These are phyloP conservation scores for Phytopythium helicoides DNA, from an alignment of 352 stramenopile species.

Conservation along the genomic window DNA sequence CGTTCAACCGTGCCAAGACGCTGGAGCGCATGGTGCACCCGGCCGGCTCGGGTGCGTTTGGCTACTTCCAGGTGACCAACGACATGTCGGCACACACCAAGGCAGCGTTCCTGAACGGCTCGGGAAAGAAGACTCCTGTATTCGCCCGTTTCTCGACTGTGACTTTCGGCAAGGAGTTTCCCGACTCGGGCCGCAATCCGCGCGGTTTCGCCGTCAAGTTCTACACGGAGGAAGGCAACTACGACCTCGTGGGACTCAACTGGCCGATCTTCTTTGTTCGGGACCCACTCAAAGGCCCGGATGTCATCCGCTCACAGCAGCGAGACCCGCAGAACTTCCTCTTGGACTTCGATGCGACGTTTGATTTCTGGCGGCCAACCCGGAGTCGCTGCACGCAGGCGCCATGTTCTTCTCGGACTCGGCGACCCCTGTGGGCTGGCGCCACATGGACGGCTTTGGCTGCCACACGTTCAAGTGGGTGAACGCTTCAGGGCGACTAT, in stretches of 20 bases:
- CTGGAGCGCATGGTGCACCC: slow-evolving; percentile 35
- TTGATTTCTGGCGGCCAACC: slow-evolving; percentile 86
- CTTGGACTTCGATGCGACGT: slow-evolving; percentile 81
- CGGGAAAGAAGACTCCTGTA: slow-evolving; percentile 85
- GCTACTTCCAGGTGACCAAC: slow-evolving; percentile 90
- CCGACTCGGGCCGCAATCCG: slow-evolving; percentile 82
- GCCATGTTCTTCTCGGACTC: slow-evolving; percentile 85
- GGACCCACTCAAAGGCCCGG: slow-evolving; percentile 89
- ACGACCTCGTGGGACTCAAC: slow-evolving; percentile 89
- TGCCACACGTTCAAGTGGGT: slow-evolving; percentile 88
- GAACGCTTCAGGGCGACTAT: slow-evolving; percentile 52
- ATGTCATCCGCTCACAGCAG: slow-evolving; percentile 91
- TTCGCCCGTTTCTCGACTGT: slow-evolving; percentile 84
- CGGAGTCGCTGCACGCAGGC: slow-evolving; percentile 80
- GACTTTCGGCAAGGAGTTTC: slow-evolving; percentile 53
- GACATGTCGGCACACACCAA: slow-evolving; percentile 64
- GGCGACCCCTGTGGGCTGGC: slow-evolving; percentile 77
- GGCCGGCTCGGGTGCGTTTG: slow-evolving; percentile 78
- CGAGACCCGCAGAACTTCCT: slow-evolving; percentile 77
- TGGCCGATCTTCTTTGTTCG: slow-evolving; percentile 91
- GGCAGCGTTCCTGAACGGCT: slow-evolving; percentile 76
- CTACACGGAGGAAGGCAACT: slow-evolving; percentile 91
- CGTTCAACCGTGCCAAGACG: slow-evolving; percentile 36
- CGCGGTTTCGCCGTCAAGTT: slow-evolving; percentile 90
- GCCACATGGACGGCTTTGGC: slow-evolving; percentile 89